These are phyloP conservation scores for Fusarium lyarnte DNA, from an alignment of 2,329 filamentous ascomycete genomes.

Conservation along the genomic window DNA sequence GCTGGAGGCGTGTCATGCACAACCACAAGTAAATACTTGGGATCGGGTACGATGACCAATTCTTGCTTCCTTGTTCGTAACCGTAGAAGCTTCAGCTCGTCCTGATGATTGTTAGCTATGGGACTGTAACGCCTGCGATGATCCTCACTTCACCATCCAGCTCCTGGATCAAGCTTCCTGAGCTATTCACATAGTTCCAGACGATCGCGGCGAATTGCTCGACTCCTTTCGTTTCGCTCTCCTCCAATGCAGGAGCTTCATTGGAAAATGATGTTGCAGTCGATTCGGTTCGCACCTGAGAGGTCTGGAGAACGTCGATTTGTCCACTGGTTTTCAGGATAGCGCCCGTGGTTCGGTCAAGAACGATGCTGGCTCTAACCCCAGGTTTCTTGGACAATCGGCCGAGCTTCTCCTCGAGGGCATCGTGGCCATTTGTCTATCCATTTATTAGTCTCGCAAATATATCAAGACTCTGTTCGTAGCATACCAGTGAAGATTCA, in stretches of 20 bases:
- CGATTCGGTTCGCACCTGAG: constrained; percentile 49
- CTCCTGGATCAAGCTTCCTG: constrained; percentile 75
- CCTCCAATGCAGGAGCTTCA: constrained; percentile 54
- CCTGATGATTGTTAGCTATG: constrained; percentile 55
- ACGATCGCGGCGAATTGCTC: constrained; percentile 81
- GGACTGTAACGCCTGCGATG: neutral
- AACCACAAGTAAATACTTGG: constrained; percentile 81
- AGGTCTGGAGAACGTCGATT: constrained; percentile 63
- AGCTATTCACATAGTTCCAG: constrained; percentile 77
- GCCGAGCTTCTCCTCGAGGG: constrained; percentile 71
- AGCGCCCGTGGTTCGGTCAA: constrained; percentile 76
- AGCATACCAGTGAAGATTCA: constrained; percentile 39
- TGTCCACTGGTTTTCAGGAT: constrained; percentile 81
- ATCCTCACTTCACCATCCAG: constrained; percentile 72
- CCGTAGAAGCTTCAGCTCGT: constrained; percentile 79
- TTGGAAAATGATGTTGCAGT: constrained; percentile 57
- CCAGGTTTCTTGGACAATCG: constrained; percentile 80
- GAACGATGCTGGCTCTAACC: constrained; percentile 79
- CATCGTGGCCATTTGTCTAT: constrained; percentile 63
- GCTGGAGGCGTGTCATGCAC: constrained; percentile 83
- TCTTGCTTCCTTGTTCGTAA: constrained; percentile 87
- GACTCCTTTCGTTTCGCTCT: constrained; percentile 65
- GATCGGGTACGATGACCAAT: constrained; percentile 82
- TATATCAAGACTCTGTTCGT: neutral
- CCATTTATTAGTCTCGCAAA: constrained; percentile 6